These are phyloP conservation scores for Symbiodinium pilosum DNA, from an alignment of 73 alveolate species.

Conservation along the genomic window DNA sequence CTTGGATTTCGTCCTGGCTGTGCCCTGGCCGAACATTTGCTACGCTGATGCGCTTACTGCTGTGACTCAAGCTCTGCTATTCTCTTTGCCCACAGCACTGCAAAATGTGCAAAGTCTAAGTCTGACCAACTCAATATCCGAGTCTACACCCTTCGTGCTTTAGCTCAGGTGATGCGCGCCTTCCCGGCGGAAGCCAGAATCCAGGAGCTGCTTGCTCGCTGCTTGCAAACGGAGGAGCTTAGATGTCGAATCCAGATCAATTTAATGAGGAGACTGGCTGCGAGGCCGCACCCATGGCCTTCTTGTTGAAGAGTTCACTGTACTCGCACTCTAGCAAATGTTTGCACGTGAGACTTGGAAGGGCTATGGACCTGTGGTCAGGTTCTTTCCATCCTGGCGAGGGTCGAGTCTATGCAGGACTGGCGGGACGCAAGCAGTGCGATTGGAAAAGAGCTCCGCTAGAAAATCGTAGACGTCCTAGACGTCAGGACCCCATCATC, in stretches of 20 bases:
- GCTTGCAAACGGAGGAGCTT: not conserved
- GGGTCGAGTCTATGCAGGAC: conserved; percentile 64
- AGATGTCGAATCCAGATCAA: not conserved
- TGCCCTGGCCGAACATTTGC: not conserved
- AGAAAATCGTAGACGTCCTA: not conserved
- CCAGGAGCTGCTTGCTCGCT: not conserved
- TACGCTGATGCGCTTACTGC: too few species aligned
- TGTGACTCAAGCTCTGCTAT: too few species aligned
- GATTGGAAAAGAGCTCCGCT: too few species aligned
- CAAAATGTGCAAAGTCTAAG: too few species aligned
- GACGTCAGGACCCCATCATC: conserved; percentile 76
- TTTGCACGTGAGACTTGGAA: too few species aligned
- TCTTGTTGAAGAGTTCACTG: too few species aligned
- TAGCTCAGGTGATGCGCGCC: conserved; percentile 4
- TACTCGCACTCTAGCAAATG: too few species aligned
- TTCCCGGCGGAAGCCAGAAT: conserved; percentile 43
- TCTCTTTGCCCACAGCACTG: too few species aligned
- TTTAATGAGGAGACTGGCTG: conserved; percentile 67
- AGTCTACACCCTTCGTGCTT: not conserved
- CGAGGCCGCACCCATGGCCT: conserved; percentile 21
- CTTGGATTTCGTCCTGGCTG: conserved; percentile 61
- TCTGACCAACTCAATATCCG: too few species aligned
- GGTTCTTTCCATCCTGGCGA: conserved; percentile 45
- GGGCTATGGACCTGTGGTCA: not conserved
- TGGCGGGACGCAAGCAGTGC: too few species aligned